phyloP scores from a whole-genome alignment of 2,329 filamentous ascomycete genomes.

The Daldinia sp. region DNA sequence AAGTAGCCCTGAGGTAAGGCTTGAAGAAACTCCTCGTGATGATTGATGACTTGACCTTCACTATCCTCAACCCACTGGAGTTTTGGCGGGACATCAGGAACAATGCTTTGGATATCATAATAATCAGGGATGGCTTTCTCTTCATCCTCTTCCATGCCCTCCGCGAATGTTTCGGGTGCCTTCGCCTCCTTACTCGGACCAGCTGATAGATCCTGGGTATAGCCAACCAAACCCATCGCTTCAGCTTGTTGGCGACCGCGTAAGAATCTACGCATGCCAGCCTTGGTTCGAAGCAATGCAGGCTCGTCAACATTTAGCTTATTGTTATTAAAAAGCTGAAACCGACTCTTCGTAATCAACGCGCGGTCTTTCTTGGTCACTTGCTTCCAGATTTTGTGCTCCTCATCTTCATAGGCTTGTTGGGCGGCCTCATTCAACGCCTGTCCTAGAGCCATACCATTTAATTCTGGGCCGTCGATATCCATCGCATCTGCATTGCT shows the following conservation, averaged over 20 bases:
- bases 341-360: constrained; percentile 82
- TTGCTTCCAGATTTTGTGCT: constrained; percentile 98
- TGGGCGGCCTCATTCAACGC: constrained; percentile 73
- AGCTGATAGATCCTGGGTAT: constrained; percentile 55
- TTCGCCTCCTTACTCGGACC: constrained; percentile 60
- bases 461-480: constrained; percentile 78
- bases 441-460: constrained; percentile 69
- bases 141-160: constrained; percentile 91
- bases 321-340: constrained; percentile 84
- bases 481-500: constrained; percentile 89
- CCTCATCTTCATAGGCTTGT: constrained; percentile 87
- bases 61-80: constrained; percentile 89
- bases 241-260: constrained; percentile 78
- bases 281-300: constrained; percentile 83
- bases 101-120: constrained; percentile 85
- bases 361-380: constrained; percentile 97
- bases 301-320: constrained; percentile 88
- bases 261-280: constrained; percentile 88
- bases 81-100: constrained; percentile 82
- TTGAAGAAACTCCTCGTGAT: constrained; percentile 83
- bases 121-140: constrained; percentile 91
- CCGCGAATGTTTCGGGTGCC: constrained; percentile 80
- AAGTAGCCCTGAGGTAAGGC: constrained; percentile 81
- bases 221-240: constrained; percentile 53
- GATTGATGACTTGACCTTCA: constrained; percentile 88